Base-by-base conservation (phyloP, 2,329 filamentous ascomycete species). In the Talaromyces funiculosus region DNA sequence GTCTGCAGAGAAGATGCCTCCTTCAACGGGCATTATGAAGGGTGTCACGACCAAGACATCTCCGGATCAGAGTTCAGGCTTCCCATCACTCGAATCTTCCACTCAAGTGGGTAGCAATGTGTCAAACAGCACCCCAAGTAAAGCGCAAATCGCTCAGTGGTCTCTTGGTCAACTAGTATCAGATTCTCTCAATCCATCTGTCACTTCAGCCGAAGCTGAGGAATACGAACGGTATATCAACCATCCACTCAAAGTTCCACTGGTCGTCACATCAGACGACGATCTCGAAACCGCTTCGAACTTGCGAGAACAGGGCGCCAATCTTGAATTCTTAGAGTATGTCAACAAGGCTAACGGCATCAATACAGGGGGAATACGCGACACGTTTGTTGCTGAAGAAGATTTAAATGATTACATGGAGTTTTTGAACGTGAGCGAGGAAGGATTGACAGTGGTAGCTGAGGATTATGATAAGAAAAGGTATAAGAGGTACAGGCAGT, bases 401-500 rank as follows among this genome's bases (percentile, higher is more conserved):
- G 90, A 92, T 65, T 69, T 88, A 49, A 83, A 83, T 20, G 84
- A 90, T 61, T 97, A 95, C 73, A 80, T 80, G 31, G 90, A 94
- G 63, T 88, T 94, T 69, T 73, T 97, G 60, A 84, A 82, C 45
- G 84, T 94, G 12, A 85, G 84, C 4, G 89, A 94, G 63, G 90
- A 96, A 68, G 90, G 91, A 18, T 77, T 99, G 57, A 95, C 90
- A 2, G 93, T 97, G 14, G 87, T 86, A 1, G 88, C 92, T 47
- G 92, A 95, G 69, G 94, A 97, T 73, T 82, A 86, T 49, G 82
- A 84, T 42, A 97, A 96, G 83, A 97, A 97, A 82, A 82, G 94
- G 67, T 99, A 99, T 75, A 97, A 96, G 77, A 90, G 92, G 9
- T 99, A 99, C 76, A 81, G 88, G 69, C 95, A 97, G 76, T 99